These are phyloP conservation scores for Ramaria sp. DNA, from an alignment of 768 basidiomycete species.

Conservation along the genomic window DNA sequence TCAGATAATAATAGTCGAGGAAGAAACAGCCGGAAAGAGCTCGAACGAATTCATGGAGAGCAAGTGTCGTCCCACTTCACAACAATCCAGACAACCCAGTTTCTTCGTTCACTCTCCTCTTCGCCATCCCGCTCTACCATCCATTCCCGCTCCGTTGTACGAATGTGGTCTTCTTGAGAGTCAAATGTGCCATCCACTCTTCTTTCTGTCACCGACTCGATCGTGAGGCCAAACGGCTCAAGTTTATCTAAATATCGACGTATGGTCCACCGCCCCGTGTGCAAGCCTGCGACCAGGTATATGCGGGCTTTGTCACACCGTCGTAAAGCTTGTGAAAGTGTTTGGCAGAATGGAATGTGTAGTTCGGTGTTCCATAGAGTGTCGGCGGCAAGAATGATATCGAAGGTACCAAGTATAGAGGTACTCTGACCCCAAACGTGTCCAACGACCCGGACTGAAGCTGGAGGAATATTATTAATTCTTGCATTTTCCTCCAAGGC, in stretches of 20 bases:
- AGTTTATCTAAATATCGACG: conserved; percentile 43
- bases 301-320: conserved; percentile 35
- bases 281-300: conserved; percentile 63
- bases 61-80: conserved; percentile 31
- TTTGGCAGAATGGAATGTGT: conserved; percentile 43
- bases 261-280: conserved; percentile 67
- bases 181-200: neutral
- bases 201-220: conserved; percentile 11
- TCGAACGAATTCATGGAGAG: no score
- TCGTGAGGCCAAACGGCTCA: conserved; percentile 27
- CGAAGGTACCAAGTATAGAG: conserved; percentile 29
- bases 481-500: conserved; percentile 48
- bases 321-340: conserved; percentile 39
- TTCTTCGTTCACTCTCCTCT: conserved; percentile 55
- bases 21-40: no score
- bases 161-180: neutral
- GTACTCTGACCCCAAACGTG: conserved; percentile 49
- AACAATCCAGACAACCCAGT: conserved; percentile 63
- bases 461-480: conserved; percentile 34
- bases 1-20: no score
- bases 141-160: conserved; percentile 25
- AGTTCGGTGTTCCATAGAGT: conserved; percentile 66
- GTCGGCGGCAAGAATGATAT: conserved; percentile 63
- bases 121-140: conserved; percentile 46
- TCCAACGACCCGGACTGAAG: conserved; percentile 41